Evolutionary conservation across 352 stramenopile genomes (phyloP), one percentile per base, ranked within the genome.

Genomic region (Thalassiosira oceanica): DNA sequence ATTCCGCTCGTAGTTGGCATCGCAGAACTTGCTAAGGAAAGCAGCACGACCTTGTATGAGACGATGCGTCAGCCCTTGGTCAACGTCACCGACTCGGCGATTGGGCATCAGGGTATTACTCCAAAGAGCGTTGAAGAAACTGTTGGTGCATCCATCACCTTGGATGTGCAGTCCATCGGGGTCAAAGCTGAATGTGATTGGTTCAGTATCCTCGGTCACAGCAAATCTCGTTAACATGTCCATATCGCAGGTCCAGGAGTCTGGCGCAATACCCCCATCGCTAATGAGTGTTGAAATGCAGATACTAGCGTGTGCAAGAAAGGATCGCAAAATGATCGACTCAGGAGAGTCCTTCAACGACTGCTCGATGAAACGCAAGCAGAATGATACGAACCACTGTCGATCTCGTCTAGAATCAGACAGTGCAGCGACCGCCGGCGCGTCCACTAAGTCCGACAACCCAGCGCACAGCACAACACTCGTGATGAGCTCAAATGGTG

Each of bases 401-500:
- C 54, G 58, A 71, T 80, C 63, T 63, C 31, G 60, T n/a, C n/a
- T 54, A 29, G 48, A 55, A 62, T 36, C 62, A 45, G 44, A n/a
- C 27, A 23, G 61, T 15, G 28, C 29, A 29, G 13, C 52, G 33
- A 26, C 27, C 44, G n/a, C 37, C 42, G 39, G 7, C 29, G 62
- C 57, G 42, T 58, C 24, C 24, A 45, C 46, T 7, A 15, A n/a
- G 10, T 81, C 67, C n/a, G 61, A 67, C 24, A 89, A 61, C 18
- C 71, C 70, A 28, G 52, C 56, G 48, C 37, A 63, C 35, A 70
- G 46, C 10, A 81, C 58, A 15, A 78, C 27, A 37, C 44, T 68
- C 16, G 57, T 56, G 35, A 90, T 76, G 10, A 90, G 54, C 29
- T 87, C 80, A 65, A 90, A 88, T 15, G 60, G 61, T 36, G 75